Evolutionary conservation across 192 early-diverging fungal species (phyloP), one percentile per base, ranked within the genome.

Genomic region (Podochytrium sp.): DNA sequence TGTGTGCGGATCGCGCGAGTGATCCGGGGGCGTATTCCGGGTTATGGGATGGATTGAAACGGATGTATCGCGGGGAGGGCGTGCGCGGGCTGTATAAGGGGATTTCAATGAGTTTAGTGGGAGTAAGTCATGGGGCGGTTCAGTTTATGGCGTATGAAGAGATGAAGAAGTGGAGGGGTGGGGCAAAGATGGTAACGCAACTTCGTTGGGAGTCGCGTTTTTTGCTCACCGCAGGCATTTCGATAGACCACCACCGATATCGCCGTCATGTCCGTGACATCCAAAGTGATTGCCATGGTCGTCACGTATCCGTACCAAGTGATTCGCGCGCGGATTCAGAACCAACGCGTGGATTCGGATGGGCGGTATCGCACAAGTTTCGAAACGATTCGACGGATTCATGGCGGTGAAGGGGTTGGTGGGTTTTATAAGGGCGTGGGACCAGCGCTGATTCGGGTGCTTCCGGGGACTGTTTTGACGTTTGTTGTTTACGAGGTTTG

Each of bases 141-240:
- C 98, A 99, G 79, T 99, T 99, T 78, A 95, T 96, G 93, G 94
- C 92, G 0, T 99, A 99, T 79, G 98, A 99, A 64, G 94, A 97
- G 59, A 90, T 99, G 89, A 99, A 98, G 81, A 86, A 88, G 69
- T 74, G 66, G 59, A 52, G 40, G 39, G 30, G 23, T 50, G 62
- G 34, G 2, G 27, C 37, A 12, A 55, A 65, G 70, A 78, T 49
- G 75, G 60, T 4, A 57, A 71, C 5, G 65, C 39, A 23, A 69
- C 66, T 18, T 2, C 74, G 60, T 75, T 77, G 73, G 63, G 10
- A 2, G 29, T 71, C 18, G 6, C 29, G 29, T 35, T 37, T 27
- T 65, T 43, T 60, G 58, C 50, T 35, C 50, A 37, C 27, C 10
- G 47, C 42, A 50, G n/a, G 23, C 35, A 27, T 69, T 66, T 2